Conservation (phyloP, 352 stramenopile species). For the Thraustotheca clavata region DNA sequence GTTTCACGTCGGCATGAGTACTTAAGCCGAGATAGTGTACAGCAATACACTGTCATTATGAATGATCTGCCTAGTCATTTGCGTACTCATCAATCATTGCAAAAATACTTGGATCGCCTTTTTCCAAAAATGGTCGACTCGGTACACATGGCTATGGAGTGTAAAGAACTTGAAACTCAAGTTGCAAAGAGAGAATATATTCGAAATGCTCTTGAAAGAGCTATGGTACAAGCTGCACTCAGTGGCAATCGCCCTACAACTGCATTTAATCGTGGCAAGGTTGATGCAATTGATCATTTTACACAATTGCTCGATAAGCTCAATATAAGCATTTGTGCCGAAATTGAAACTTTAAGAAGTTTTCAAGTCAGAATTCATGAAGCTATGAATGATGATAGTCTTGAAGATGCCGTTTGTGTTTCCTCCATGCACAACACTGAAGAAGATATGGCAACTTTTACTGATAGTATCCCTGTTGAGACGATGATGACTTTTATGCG, state of each 20-base stretch:
- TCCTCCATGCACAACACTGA: constrained; percentile 21
- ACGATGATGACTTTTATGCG: constrained; percentile 53
- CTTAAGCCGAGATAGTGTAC: constrained; percentile 41
- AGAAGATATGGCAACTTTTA: constrained; percentile 25
- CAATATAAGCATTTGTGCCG: constrained; percentile 48
- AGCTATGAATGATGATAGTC: constrained; percentile 27
- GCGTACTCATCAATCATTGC: constrained; percentile 59
- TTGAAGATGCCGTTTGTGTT: constrained; percentile 11
- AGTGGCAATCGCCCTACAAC: constrained; percentile 42
- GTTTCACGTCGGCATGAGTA: constrained; percentile 70
- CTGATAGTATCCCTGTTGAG: constrained; percentile 24
- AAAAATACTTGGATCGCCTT: constrained; percentile 63
- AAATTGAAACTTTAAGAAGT: constrained; percentile 36
- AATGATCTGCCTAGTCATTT: constrained; percentile 66
- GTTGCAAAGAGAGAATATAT: constrained; percentile 60
- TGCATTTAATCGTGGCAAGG: constrained; percentile 25
- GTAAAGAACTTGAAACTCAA: constrained; percentile 57
- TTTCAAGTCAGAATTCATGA: constrained; percentile 10
- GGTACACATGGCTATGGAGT: constrained; percentile 72
- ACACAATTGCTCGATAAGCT: constrained; percentile 58
- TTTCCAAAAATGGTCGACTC: constrained; percentile 61
- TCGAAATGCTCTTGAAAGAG: constrained; percentile 56
- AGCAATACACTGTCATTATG: constrained; percentile 77
- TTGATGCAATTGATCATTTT: constrained; percentile 62
- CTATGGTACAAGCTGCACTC: constrained; percentile 46